Conservation (phyloP, 2,329 filamentous ascomycete species). For the Hypoxylon sp. region DNA sequence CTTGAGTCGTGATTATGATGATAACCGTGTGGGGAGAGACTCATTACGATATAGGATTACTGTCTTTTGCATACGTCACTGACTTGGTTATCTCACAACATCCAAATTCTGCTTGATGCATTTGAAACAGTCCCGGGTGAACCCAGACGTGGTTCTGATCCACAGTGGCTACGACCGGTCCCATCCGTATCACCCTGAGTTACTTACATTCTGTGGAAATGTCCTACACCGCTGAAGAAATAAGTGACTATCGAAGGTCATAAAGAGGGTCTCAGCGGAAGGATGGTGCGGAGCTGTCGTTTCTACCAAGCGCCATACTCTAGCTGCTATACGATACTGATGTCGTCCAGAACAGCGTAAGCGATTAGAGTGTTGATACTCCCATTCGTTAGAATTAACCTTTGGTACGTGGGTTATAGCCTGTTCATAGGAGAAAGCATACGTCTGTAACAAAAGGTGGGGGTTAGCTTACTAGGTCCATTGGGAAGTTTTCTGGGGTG, state of each 20-base stretch:
- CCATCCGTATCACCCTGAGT: neutral
- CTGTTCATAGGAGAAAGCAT: neutral
- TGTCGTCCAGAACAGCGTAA: neutral
- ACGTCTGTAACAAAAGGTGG: neutral
- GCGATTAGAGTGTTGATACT: neutral
- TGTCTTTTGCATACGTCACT: neutral
- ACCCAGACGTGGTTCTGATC: neutral
- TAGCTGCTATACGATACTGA: neutral
- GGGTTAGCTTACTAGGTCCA: neutral
- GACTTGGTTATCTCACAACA: neutral
- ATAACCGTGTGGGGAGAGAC: constrained; percentile 17
- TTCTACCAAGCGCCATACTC: neutral
- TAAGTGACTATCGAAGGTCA: neutral
- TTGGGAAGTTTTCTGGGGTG: neutral
- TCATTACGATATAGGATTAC: neutral
- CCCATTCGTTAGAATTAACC: neutral
- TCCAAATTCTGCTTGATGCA: neutral
- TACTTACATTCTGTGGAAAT: neutral
- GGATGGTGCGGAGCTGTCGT: neutral
- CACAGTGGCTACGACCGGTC: too few species aligned
- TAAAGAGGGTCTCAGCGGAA: neutral
- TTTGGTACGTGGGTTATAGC: neutral
- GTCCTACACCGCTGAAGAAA: neutral
- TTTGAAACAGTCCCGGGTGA: neutral
- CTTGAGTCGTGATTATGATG: constrained; percentile 48